phyloP scores from a whole-genome alignment of 306 rosid species.

The Begonia fuchsioides region DNA sequence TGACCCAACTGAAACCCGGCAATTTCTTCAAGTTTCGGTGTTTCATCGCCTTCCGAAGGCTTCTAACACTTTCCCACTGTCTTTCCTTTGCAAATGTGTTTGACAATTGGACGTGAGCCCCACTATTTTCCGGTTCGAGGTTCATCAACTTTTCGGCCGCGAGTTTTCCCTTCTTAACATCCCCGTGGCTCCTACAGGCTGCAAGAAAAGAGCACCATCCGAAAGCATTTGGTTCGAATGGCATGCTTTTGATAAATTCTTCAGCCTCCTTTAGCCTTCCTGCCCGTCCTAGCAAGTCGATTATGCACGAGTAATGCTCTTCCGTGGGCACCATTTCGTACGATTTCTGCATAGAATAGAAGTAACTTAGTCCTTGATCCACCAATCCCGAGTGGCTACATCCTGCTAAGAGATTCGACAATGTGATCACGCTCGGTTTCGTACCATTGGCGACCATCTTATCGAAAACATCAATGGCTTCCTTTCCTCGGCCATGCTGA shows the following conservation, averaged over 20 bases:
- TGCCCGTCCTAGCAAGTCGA: conserved; percentile 38
- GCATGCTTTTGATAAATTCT: conserved; percentile 36
- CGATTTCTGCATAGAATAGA: conserved; percentile 29
- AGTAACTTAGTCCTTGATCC: conserved; percentile 32
- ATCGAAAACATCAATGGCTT: conserved; percentile 17
- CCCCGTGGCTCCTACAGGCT: conserved; percentile 36
- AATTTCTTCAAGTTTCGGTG: conserved; percentile 28
- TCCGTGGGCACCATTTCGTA: conserved; percentile 34
- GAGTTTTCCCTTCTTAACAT: conserved; percentile 32
- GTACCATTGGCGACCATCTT: conserved; percentile 25
- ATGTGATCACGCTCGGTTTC: conserved; percentile 36
- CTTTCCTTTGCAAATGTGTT: conserved; percentile 31
- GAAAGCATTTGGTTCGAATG: conserved; percentile 39
- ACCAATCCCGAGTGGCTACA: conserved; percentile 47
- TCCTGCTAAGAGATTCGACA: conserved; percentile 30
- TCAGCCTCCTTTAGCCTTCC: conserved; percentile 40
- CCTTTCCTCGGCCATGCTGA: conserved; percentile 42
- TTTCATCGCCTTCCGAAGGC: conserved; percentile 34
- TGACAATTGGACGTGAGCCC: conserved; percentile 36
- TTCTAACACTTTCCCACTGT: conserved; percentile 41
- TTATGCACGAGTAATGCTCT: conserved; percentile 37
- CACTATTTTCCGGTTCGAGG: conserved; percentile 43
- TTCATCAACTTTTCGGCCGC: conserved; percentile 36
- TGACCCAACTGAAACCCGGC: conserved; percentile 51
- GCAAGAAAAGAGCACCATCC: conserved; percentile 53